Evolutionary conservation across 2,329 filamentous ascomycete genomes (phyloP).

Genomic region (Neoascochyta sp.): DNA sequence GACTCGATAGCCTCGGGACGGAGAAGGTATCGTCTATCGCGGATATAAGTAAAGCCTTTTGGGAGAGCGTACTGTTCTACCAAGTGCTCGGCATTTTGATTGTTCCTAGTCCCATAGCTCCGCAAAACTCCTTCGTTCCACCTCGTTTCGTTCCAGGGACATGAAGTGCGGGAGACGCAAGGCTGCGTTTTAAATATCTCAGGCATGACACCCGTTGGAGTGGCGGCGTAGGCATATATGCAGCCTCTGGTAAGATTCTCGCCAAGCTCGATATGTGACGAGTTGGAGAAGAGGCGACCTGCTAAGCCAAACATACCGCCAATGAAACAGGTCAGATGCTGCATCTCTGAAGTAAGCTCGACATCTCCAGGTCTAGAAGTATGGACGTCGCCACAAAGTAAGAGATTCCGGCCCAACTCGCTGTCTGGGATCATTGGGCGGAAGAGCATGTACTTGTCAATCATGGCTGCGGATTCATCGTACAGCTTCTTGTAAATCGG

Average conservation of each 20-base stretch:
- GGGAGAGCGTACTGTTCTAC: constrained; percentile 27
- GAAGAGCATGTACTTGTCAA: constrained; percentile 49
- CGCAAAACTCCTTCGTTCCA: constrained; percentile 44
- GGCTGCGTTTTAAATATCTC: constrained; percentile 53
- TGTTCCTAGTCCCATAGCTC: constrained; percentile 15
- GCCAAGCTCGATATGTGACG: constrained; percentile 53
- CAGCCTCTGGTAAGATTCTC: constrained; percentile 59
- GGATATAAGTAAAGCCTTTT: constrained; percentile 40
- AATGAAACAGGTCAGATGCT: constrained; percentile 59
- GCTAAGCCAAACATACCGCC: constrained; percentile 61
- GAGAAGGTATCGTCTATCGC: constrained; percentile 45
- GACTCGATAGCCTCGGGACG: constrained; percentile 58
- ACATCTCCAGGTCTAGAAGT: constrained; percentile 11
- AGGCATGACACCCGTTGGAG: constrained; percentile 58
- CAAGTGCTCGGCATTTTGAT: constrained; percentile 10
- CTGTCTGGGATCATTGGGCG: constrained; percentile 41
- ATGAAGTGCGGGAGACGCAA: constrained; percentile 42
- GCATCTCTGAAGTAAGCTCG: constrained; percentile 47
- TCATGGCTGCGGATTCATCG: constrained; percentile 46
- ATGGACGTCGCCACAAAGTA: constrained; percentile 37
- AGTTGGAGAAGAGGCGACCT: constrained; percentile 53
- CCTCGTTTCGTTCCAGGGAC: constrained; percentile 52
- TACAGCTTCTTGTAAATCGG: constrained; percentile 54
- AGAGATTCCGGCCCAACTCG: constrained; percentile 20
- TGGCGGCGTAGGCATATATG: constrained; percentile 57